These are phyloP conservation scores for Albizia julibrissin DNA, from an alignment of 306 rosid species.

Conservation along the genomic window DNA sequence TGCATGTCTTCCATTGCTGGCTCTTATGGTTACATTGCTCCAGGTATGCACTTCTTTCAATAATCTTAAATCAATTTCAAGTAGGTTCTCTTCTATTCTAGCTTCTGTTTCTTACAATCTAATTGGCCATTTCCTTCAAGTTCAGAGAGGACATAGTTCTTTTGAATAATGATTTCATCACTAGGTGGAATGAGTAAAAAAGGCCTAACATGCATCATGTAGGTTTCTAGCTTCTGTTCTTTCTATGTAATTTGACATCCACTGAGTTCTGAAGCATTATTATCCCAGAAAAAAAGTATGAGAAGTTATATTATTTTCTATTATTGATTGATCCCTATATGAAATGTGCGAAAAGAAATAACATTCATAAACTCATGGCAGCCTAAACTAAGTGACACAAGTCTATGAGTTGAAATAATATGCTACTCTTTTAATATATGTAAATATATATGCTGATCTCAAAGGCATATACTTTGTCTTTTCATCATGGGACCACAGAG, in stretches of 20 bases:
- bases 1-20: conserved; percentile 99
- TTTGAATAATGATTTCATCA: conserved; percentile 9
- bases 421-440: not conserved
- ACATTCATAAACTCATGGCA: not conserved
- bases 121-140: conserved; percentile 14
- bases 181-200: conserved; percentile 11
- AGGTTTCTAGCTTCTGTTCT: not conserved
- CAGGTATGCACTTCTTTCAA: conserved; percentile 55
- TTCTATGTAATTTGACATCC: not conserved
- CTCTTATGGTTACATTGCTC: conserved; percentile 94
- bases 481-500: conserved; percentile 35
- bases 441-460: not conserved
- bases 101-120: conserved; percentile 18
- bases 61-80: not conserved
- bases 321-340: not conserved
- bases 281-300: not conserved
- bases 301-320: not conserved
- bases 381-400: not conserved
- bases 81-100: not conserved
- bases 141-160: conserved; percentile 12
- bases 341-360: not conserved
- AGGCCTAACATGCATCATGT: conserved; percentile 2
- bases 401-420: conserved; percentile 12
- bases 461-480: conserved; percentile 35
- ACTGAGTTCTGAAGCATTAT: not conserved